These are phyloP conservation scores for Nothomitra cinnamomea DNA, from an alignment of 2,329 filamentous ascomycete species.

Conservation along the genomic window DNA sequence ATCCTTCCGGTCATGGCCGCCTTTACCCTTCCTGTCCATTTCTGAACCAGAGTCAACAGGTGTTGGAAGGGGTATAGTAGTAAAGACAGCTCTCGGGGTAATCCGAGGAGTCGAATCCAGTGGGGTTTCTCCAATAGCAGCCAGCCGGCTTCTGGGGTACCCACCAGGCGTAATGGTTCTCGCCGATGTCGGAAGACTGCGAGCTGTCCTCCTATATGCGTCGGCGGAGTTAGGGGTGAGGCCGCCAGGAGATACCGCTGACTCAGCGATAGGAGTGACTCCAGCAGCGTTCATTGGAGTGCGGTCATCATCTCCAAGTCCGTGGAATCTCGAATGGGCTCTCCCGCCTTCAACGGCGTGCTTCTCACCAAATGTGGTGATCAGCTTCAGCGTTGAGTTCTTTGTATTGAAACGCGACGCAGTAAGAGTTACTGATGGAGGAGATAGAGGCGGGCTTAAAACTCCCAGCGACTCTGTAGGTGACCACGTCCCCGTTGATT, in stretches of 20 bases:
- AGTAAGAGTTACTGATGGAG: conserved; percentile 1
- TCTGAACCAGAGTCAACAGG: conserved; percentile 31
- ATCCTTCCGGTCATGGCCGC: conserved; percentile 7
- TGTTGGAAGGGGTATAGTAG: conserved; percentile 25
- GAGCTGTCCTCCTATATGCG: conserved; percentile 44
- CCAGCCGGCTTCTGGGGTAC: conserved; percentile 47
- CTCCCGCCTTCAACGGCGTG: conserved; percentile 18
- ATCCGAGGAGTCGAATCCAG: conserved; percentile 28
- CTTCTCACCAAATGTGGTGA: conserved; percentile 66
- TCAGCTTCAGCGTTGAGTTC: conserved; percentile 71
- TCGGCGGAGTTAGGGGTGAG: conserved; percentile 32
- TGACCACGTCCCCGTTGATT: neutral
- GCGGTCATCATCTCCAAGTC: conserved; percentile 33
- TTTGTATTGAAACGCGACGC: conserved; percentile 46
- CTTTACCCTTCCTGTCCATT: conserved; percentile 22
- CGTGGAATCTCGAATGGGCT: conserved; percentile 46
- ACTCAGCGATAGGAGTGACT: conserved; percentile 77
- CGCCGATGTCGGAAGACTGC: conserved; percentile 41
- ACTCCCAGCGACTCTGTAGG: neutral
- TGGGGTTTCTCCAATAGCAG: conserved; percentile 60
- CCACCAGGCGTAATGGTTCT: conserved; percentile 43
- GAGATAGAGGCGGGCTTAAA: conserved; percentile 32
- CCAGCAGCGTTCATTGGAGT: conserved; percentile 63
- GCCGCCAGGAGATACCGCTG: conserved; percentile 54
- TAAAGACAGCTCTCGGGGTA: conserved; percentile 19